Evolutionary conservation across 2,329 filamentous ascomycete genomes (phyloP).

Genomic region (Cercospora citrullina): DNA sequence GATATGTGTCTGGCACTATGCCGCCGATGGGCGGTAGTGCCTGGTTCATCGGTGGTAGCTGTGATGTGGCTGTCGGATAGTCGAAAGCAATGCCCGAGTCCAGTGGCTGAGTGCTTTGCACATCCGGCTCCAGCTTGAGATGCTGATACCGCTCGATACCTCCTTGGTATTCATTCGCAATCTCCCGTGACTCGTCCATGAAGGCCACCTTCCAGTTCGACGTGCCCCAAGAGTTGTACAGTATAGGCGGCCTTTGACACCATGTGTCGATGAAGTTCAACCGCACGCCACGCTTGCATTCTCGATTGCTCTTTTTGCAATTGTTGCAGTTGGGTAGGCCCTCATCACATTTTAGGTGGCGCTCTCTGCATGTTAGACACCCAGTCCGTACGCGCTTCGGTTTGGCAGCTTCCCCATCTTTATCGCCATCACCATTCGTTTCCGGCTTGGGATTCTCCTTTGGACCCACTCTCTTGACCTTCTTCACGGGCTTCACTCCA

Average conservation of each 20-base stretch:
- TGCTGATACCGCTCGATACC: conserved; percentile 70
- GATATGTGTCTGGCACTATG: conserved; percentile 49
- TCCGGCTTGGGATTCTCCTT: conserved; percentile 30
- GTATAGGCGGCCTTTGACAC: conserved; percentile 62
- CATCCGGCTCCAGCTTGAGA: conserved; percentile 20
- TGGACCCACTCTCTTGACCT: conserved; percentile 36
- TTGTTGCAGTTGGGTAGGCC: conserved; percentile 67
- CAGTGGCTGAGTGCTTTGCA: conserved; percentile 24
- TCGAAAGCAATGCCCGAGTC: conserved; percentile 36
- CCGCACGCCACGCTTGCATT: conserved; percentile 81
- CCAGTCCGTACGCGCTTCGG: conserved; percentile 87
- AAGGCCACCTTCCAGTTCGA: conserved; percentile 74
- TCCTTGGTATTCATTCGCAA: conserved; percentile 86
- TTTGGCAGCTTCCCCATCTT: conserved; percentile 50
- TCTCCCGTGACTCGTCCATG: conserved; percentile 82
- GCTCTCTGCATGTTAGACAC: conserved; percentile 84
- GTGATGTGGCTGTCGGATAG: conserved; percentile 18
- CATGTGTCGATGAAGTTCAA: conserved; percentile 90
- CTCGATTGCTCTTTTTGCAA: conserved; percentile 81
- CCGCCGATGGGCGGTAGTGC: conserved; percentile 55
- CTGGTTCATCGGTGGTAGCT: conserved; percentile 42
- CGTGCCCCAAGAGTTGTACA: conserved; percentile 57
- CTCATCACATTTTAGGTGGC: conserved; percentile 91
- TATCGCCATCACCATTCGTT: conserved; percentile 33
- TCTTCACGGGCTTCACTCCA: conserved; percentile 34